Base-by-base conservation (phyloP, 495 filamentous ascomycete genomes). In the Lasiosphaeris hirsuta region DNA sequence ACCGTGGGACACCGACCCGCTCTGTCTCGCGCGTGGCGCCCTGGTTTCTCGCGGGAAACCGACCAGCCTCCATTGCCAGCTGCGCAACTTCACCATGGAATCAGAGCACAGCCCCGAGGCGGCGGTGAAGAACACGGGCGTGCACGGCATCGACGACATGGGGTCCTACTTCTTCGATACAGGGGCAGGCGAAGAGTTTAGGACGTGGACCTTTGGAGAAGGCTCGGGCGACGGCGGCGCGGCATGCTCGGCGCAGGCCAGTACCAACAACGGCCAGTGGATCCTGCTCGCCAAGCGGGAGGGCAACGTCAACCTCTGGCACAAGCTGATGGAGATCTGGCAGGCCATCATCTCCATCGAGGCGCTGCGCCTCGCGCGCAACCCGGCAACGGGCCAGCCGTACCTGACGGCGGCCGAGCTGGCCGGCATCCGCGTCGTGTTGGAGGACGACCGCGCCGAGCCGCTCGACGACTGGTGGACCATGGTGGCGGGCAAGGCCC, bases 261-360 rank as follows among this genome's bases (percentile, higher is more conserved):
- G 15, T n/a, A 44, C 41, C 41, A 44, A 44, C 41, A 44, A 44
- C n/a, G 41, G 23, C 2, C 23, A 30, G 23, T 30, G 23, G 11
- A 41, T 15, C 10, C 6, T 48, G 45, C 45, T 48, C 4, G 45
- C 30, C 7, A 33, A 48, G 9, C 45, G 45, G 8, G 45, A 48
- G 45, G 45, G 45, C 45, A 48, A 48, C 45, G 17, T 34, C 1
- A 48, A 48, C 18, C 45, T 48, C 8, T 48, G 45, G 45, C 45
- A 48, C 45, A 34, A 23, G 17, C 30, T 48, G 18, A 48, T 48
- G 45, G 45, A 48, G 18, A 34, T 48, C 5, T 48, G 45, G 45
- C 30, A 23, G 10, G 30, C 30, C 18, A 48, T 14, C 30, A 23
- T 48, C 30, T 30, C 7, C 11, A 23, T 48, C 18, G 45, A 48